Conservation (phyloP, 2,329 filamentous ascomycete species). For the Ramichloridium luteum region DNA sequence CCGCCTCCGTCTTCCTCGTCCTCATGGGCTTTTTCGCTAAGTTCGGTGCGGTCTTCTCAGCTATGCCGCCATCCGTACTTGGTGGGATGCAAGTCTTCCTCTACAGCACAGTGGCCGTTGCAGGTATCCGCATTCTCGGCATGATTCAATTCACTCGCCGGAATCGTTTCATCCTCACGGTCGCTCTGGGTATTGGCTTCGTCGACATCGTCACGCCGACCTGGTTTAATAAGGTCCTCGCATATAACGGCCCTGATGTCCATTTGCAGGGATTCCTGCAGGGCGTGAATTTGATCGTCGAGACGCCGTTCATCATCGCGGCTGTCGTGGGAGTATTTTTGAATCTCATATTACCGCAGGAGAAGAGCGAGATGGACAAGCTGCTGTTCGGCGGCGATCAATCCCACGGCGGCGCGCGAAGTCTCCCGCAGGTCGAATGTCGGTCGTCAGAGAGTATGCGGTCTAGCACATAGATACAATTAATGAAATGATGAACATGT, state of each 20-base stretch:
- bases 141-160: conserved; percentile 58
- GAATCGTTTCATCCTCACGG: conserved; percentile 58
- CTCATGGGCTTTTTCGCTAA: conserved; percentile 6
- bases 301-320: conserved; percentile 8
- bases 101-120: conserved; percentile 61
- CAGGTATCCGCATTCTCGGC: conserved; percentile 60
- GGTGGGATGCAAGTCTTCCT: conserved; percentile 55
- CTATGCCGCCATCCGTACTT: conserved; percentile 13
- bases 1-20: conserved; percentile 5
- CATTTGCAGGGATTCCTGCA: conserved; percentile 5
- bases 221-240: conserved; percentile 6
- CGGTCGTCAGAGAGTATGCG: too few species aligned
- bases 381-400: conserved; percentile 1
- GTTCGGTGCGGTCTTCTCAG: conserved; percentile 6
- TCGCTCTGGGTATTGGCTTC: conserved; percentile 5
- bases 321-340: conserved; percentile 5
- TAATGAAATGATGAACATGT: too few species aligned
- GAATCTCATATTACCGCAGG: conserved; percentile 6
- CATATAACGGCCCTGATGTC: conserved; percentile 2
- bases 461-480: too few species aligned
- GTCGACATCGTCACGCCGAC: conserved; percentile 5
- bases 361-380: conserved; percentile 3
- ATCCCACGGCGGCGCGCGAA: too few species aligned
- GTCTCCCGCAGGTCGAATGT: too few species aligned
- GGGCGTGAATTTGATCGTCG: conserved; percentile 7